Evolutionary conservation across 129 eudicot species (phyloP).

Genomic region (Erigeron canadensis): DNA sequence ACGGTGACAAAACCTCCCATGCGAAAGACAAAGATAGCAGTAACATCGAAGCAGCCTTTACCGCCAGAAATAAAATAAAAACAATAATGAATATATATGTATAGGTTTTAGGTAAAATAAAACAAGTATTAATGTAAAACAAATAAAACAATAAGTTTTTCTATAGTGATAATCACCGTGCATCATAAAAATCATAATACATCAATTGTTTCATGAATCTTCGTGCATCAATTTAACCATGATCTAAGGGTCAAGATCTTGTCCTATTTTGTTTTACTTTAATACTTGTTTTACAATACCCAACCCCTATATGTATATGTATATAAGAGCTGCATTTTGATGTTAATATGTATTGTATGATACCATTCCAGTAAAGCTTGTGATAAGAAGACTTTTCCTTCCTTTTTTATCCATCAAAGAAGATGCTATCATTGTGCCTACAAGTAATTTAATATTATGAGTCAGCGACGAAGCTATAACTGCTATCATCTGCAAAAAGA

Average conservation of each 20-base stretch:
- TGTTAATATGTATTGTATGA: not conserved
- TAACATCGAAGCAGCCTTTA: constrained; percentile 96
- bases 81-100: not conserved
- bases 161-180: too few relatives aligned
- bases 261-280: too few relatives aligned
- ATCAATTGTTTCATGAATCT: too few relatives aligned
- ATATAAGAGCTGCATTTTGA: too few relatives aligned
- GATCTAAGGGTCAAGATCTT: too few relatives aligned
- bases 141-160: too few relatives aligned
- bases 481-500: not conserved
- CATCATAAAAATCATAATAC: too few relatives aligned
- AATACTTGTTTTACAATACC: too few relatives aligned
- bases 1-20: constrained; percentile 78
- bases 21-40: constrained; percentile 78
- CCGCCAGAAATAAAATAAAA: constrained; percentile 4
- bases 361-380: constrained; percentile 95
- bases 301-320: too few relatives aligned
- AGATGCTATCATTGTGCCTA: constrained; percentile 83
- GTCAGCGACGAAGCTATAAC: not conserved
- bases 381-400: constrained; percentile 85
- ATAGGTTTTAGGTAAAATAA: not conserved
- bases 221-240: too few relatives aligned
- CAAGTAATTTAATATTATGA: constrained; percentile 19
- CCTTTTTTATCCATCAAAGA: constrained; percentile 92
- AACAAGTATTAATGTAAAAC: too few relatives aligned